Evolutionary conservation across 345 rosid species (phyloP).

Genomic region (Salix purpurea): DNA sequence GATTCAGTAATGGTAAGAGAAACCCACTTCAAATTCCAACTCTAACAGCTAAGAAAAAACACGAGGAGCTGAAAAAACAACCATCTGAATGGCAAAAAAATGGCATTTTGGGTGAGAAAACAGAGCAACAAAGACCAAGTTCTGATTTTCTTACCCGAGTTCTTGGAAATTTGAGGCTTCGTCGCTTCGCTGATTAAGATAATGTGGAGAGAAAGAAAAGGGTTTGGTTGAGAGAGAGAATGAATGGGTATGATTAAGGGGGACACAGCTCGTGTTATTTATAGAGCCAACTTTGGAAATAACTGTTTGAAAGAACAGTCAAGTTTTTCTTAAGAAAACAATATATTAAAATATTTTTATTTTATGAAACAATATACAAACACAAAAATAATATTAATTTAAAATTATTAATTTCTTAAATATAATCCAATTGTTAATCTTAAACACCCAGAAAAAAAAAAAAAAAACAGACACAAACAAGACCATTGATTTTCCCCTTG

Average conservation of each 20-base stretch:
- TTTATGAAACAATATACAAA: no score
- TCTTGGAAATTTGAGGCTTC: neutral
- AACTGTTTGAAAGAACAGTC: no score
- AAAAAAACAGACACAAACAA: no score
- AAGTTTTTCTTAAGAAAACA: no score
- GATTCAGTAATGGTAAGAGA: neutral
- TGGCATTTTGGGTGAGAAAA: neutral
- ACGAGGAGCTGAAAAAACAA: neutral
- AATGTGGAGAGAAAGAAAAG: neutral
- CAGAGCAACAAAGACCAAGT: neutral
- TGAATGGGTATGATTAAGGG: neutral
- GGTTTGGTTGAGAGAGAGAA: neutral
- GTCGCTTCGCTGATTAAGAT: neutral
- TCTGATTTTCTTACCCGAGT: constrained; percentile 14
- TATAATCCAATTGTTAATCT: no score
- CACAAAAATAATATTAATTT: no score
- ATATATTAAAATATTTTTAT: no score
- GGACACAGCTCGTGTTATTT: neutral
- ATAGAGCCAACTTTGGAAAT: neutral
- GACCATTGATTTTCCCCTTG: no score
- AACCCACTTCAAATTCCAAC: neutral
- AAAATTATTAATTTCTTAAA: no score
- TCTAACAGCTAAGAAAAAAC: neutral
- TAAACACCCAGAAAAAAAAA: no score
- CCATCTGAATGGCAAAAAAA: neutral